Evolutionary conservation across 768 basidiomycete genomes (phyloP).

Genomic region (Suillus bovinus): DNA sequence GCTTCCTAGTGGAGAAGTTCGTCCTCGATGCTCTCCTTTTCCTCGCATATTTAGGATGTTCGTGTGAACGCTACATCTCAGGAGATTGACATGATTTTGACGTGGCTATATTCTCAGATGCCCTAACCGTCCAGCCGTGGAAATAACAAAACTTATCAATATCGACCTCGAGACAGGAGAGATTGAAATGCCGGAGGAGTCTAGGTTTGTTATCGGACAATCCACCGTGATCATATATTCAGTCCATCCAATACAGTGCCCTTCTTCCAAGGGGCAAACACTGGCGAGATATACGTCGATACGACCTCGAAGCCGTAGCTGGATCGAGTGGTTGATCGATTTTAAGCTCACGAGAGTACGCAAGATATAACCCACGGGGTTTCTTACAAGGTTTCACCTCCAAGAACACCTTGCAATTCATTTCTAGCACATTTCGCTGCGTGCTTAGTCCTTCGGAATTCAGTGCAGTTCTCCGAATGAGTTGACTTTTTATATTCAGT

Average conservation of each 20-base stretch:
- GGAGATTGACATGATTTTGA: constrained; percentile 12
- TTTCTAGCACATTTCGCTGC: not conserved
- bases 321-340: constrained; percentile 9
- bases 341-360: not conserved
- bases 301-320: constrained; percentile 16
- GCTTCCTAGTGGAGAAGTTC: constrained; percentile 21
- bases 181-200: constrained; percentile 47
- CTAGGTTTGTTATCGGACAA: constrained; percentile 37
- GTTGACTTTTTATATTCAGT: not conserved
- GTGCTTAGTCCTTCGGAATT: not conserved
- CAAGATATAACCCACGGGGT: not conserved
- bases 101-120: constrained; percentile 48
- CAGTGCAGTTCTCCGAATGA: not conserved
- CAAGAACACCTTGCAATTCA: not conserved
- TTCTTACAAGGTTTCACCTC: not conserved
- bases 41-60: constrained; percentile 76
- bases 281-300: constrained; percentile 34
- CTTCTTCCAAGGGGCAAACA: constrained; percentile 30
- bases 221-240: not conserved
- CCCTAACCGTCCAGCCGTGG: constrained; percentile 60
- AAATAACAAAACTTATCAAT: constrained; percentile 60
- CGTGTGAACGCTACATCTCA: constrained; percentile 25
- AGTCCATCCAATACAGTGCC: constrained; percentile 25
- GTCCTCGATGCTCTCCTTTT: constrained; percentile 67
- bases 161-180: constrained; percentile 49